These are phyloP conservation scores for Citrus sinensis DNA, from an alignment of 345 rosid species.

Conservation along the genomic window DVS_A1.0 CM039169.1:27317501-27318000, in stretches of 20 bases:
- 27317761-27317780: neutral
- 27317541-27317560: conserved; percentile 63
- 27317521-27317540: conserved; percentile 78
- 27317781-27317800: conserved; percentile 83
- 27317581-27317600: conserved; percentile 79
- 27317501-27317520: conserved; percentile 82
- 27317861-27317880: conserved; percentile 84
- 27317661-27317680: neutral
- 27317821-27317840: conserved; percentile 79
- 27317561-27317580: conserved; percentile 87
- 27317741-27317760: neutral
- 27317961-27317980: conserved; percentile 42
- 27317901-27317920: neutral
- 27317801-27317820: conserved; percentile 68
- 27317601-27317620: neutral
- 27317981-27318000: conserved; percentile 83
- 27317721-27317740: neutral
- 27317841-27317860: conserved; percentile 38
- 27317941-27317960: neutral
- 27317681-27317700: neutral
- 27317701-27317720: neutral
- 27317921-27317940: neutral
- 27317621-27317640: neutral
- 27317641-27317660: neutral
- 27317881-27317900: conserved; percentile 74